These are phyloP conservation scores for Vaucheria bursata DNA, from an alignment of 352 stramenopile genomes.

Conservation along the genomic window DNA sequence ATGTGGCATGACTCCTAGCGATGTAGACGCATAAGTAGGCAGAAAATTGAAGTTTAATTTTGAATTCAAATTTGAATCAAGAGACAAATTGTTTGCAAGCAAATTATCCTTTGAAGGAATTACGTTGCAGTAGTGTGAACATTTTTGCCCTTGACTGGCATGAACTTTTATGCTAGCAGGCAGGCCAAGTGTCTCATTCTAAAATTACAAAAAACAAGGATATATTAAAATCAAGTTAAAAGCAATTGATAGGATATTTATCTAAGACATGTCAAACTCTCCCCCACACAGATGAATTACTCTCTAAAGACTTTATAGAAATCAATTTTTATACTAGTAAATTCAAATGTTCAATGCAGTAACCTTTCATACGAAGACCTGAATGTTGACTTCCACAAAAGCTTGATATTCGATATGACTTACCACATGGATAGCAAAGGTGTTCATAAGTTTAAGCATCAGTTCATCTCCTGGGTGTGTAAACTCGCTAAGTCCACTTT, in stretches of 20 bases:
- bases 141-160: neutral
- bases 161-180: conserved; percentile 1
- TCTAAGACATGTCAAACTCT: too few relatives aligned
- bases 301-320: too few relatives aligned
- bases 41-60: conserved; percentile 53
- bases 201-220: neutral
- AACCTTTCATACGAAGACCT: too few relatives aligned
- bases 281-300: too few relatives aligned
- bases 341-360: too few relatives aligned
- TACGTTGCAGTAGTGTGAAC: neutral
- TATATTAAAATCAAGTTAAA: too few relatives aligned
- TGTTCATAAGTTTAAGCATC: conserved; percentile 47
- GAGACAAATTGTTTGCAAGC: neutral
- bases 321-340: too few relatives aligned
- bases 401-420: too few relatives aligned
- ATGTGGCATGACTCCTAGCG: conserved; percentile 47
- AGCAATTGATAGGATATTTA: too few relatives aligned
- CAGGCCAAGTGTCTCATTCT: neutral
- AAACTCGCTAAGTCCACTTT: conserved; percentile 50
- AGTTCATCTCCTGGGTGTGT: conserved; percentile 42
- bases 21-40: conserved; percentile 30
- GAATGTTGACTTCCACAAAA: too few relatives aligned
- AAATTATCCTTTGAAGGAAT: too few relatives aligned
- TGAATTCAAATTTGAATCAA: neutral
- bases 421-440: conserved; percentile 27